Evolutionary conservation across 805 yeast genomes (phyloP), one percentile per base, ranked within the genome.

Genomic region (Metschnikowia santaceciliae): DNA sequence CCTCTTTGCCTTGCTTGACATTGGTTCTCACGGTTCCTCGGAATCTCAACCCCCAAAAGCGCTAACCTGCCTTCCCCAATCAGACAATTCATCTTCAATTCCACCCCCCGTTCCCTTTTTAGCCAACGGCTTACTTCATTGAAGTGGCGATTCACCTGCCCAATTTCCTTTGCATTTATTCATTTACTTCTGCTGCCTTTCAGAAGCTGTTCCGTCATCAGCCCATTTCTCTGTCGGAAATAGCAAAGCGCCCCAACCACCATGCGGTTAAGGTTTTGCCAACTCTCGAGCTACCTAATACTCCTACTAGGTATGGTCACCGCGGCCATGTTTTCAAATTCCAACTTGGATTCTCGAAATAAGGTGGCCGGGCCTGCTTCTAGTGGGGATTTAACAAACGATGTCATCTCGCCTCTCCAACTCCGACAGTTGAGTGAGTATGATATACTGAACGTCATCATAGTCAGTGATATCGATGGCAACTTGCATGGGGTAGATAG

Each of bases 391-490:
- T 4, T 38, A 8, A 32, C 38, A 36, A 48, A 49, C 50, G 54
- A 63, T 22, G 56, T 58, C 47, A 52, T 67, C 17, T 55, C 66
- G 14, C 77, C 77, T 1, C 53, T 71, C n/a, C 72, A 71, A 43
- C 52, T 63, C 5, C 61, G 80, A 36, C 68, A 72, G 19, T 62
- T 81, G 14, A 59, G 60, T 15, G 81, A 79, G 53, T 81, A 79
- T 74, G 61, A 61, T 26, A 67, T 86, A 6, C 70, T 88, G 0
- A 81, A 84, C 56, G 60, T 86, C 8, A 64, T 91, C 2, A 67
- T 90, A 4, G 82, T 88, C 0, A 81, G 91, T 11, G 96, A 91
- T 60, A 78, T 90, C 1, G 96, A 92, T 61, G 98, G 97, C 1
- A 84, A 87, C 30, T 66, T 91, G 8, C 94, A 90, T 63, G 96